A percentile compares a stretch with the other conserved stretches of the same genome.
These are phyloP conservation scores for Penicillium cosmopolitanum DNA, from an alignment of 495 filamentous ascomycete species.

Conservation along the genomic window DNA sequence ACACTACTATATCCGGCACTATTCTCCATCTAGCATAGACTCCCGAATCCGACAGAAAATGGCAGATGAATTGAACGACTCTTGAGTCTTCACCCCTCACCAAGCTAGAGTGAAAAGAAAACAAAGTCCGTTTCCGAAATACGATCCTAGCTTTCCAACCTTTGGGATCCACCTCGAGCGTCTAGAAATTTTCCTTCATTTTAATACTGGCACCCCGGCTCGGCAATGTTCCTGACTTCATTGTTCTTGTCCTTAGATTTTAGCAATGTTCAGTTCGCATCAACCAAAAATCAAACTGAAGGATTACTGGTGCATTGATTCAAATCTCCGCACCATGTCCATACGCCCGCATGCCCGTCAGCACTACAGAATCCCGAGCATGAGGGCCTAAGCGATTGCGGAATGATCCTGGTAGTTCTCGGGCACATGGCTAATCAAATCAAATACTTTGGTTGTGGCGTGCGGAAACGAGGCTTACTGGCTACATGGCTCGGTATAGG, in stretches of 20 bases:
- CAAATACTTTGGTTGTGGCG: slow-evolving; percentile 11
- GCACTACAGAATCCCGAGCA: background rate
- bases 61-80: too few species aligned
- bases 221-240: too few species aligned
- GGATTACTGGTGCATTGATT: too few species aligned
- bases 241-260: too few species aligned
- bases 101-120: background rate
- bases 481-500: slow-evolving; percentile 10
- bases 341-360: background rate
- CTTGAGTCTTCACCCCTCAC: too few species aligned
- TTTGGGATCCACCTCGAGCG: background rate
- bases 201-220: background rate
- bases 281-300: too few species aligned
- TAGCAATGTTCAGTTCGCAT: too few species aligned
- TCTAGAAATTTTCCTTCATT: background rate
- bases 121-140: background rate
- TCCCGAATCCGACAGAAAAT: background rate
- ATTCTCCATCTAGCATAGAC: background rate
- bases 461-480: slow-evolving; percentile 17
- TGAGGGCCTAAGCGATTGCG: background rate
- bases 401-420: background rate
- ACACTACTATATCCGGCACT: background rate
- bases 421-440: background rate
- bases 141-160: background rate
- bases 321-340: slow-evolving; percentile 3